Conservation (phyloP, 805 yeast genomes). For the Saccharomycopsis capsularis region DNA sequence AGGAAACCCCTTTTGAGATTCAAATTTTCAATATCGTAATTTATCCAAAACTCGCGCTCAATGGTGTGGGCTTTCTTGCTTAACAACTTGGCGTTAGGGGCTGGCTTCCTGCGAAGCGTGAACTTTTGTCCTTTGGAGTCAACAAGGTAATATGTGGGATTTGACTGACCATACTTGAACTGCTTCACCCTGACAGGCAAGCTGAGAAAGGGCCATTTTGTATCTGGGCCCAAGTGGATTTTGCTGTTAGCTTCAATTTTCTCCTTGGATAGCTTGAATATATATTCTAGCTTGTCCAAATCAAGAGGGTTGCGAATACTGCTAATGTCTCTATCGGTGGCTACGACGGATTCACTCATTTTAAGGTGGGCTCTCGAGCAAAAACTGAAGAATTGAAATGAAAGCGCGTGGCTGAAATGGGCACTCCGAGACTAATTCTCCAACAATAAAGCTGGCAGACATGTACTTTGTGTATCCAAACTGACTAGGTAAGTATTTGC, state of each 20-base stretch:
- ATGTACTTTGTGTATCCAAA: too few relatives aligned
- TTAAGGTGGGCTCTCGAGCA: too few relatives aligned
- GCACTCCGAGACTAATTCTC: too few relatives aligned
- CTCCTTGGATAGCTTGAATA: slow-evolving; percentile 21
- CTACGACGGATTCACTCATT: slow-evolving; percentile 22
- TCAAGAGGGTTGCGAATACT: slow-evolving; percentile 28
- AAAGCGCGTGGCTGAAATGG: too few relatives aligned
- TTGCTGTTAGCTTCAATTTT: slow-evolving; percentile 11
- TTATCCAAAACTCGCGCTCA: slow-evolving; percentile 51
- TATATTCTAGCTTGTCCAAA: slow-evolving; percentile 24
- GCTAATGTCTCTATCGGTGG: slow-evolving; percentile 30
- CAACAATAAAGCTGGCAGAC: too few relatives aligned
- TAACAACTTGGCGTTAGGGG: slow-evolving; percentile 40
- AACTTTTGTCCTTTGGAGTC: slow-evolving; percentile 35
- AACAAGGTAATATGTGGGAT: slow-evolving; percentile 49
- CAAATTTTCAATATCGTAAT: slow-evolving; percentile 26
- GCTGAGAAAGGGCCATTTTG: slow-evolving; percentile 23
- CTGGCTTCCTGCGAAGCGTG: slow-evolving; percentile 54
- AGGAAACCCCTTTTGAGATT: slow-evolving; percentile 19
- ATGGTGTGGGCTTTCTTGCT: slow-evolving; percentile 56
- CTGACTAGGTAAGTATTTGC: neutral
- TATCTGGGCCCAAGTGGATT: slow-evolving; percentile 21
- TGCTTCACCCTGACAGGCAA: slow-evolving; percentile 38
- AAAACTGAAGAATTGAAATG: too few relatives aligned
- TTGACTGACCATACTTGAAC: slow-evolving; percentile 57